Percentiles rank a stretch among this genome's conserved stretches.
Conservation (phyloP, 192 early-diverging fungal genomes). For the Rhizoclosmatium globosum region DNA sequence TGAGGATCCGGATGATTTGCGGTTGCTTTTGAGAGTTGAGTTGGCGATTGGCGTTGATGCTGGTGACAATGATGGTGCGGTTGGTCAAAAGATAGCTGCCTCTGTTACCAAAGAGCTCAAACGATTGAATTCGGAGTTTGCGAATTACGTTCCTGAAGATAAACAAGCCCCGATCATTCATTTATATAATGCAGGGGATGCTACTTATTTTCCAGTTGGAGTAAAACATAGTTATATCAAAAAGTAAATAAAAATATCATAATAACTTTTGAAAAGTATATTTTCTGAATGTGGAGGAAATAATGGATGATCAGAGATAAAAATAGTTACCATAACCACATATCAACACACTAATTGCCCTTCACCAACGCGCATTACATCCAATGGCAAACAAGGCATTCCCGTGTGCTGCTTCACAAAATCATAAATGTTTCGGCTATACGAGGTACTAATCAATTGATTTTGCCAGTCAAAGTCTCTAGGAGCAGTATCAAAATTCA, state of each 20-base stretch:
- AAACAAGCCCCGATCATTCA: conserved; percentile 41
- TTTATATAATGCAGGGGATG: conserved; percentile 42
- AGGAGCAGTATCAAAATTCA: background rate
- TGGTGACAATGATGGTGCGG: background rate
- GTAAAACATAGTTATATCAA: conserved; percentile 51
- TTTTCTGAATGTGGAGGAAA: too few relatives aligned
- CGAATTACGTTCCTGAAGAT: conserved; percentile 48
- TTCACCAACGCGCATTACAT: background rate
- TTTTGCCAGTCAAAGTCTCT: background rate
- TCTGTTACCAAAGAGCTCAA: conserved; percentile 27
- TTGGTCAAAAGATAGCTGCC: background rate
- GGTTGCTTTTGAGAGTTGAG: conserved; percentile 34
- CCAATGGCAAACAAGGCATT: background rate
- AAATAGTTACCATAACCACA: too few relatives aligned
- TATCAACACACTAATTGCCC: background rate
- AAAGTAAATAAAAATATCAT: too few relatives aligned
- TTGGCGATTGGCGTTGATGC: background rate
- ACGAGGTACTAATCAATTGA: background rate
- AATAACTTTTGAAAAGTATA: too few relatives aligned
- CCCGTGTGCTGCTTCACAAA: conserved; percentile 3
- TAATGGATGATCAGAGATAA: too few relatives aligned
- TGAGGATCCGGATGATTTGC: conserved; percentile 31
- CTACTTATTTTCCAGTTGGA: conserved; percentile 41
- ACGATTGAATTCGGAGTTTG: conserved; percentile 46
- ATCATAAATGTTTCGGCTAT: background rate